Conservation (phyloP, 495 filamentous ascomycete genomes). For the Hypoxylon rickii region DNA sequence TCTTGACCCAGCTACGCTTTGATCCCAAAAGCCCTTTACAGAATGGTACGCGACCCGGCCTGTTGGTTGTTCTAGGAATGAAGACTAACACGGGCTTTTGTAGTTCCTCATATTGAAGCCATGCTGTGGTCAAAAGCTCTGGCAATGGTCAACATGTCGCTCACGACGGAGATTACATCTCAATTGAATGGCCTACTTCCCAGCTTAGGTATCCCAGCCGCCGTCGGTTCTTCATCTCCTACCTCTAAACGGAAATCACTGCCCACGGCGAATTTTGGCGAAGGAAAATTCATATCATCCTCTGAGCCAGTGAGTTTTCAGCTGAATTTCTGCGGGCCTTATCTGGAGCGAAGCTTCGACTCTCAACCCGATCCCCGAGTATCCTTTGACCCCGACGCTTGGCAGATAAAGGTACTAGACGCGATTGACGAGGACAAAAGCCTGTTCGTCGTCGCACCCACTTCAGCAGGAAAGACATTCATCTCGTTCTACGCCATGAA, state of each 20-base stretch:
- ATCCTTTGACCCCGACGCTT: slow-evolving; percentile 71
- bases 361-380: slow-evolving; percentile 67
- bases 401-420: slow-evolving; percentile 76
- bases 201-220: neutral
- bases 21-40: slow-evolving; percentile 29
- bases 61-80: neutral
- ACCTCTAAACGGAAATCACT: neutral
- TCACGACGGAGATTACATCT: neutral
- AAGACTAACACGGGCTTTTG: neutral
- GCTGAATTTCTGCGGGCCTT: slow-evolving; percentile 68
- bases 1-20: slow-evolving; percentile 31
- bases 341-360: slow-evolving; percentile 73
- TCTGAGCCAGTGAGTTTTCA: slow-evolving; percentile 59
- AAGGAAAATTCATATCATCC: too few species aligned
- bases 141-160: neutral
- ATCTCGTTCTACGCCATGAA: slow-evolving; percentile 80
- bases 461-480: slow-evolving; percentile 67
- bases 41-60: neutral
- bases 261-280: neutral
- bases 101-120: neutral
- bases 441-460: slow-evolving; percentile 77
- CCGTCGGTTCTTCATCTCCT: neutral
- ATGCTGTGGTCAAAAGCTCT: slow-evolving; percentile 3
- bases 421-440: slow-evolving; percentile 69
- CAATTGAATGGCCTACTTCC: neutral